These are phyloP conservation scores for Pseudogymnoascus sp. DNA, from an alignment of 2,329 filamentous ascomycete species.

Conservation along the genomic window DNA sequence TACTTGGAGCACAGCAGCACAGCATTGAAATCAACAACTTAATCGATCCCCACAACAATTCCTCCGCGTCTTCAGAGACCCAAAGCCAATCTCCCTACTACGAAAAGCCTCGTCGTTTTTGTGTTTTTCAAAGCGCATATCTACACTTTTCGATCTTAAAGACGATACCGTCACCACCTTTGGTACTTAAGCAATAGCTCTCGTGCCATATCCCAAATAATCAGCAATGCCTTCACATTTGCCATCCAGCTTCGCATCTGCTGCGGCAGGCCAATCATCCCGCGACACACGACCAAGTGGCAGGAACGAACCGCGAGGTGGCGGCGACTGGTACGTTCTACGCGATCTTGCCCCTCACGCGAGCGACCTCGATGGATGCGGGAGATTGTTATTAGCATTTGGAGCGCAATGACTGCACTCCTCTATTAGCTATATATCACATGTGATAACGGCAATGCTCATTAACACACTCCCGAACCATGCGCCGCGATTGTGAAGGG, in stretches of 20 bases:
- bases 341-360: constrained; percentile 7
- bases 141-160: constrained; percentile 4
- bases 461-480: constrained; percentile 8
- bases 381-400: not conserved
- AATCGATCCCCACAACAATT: constrained; percentile 6
- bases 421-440: not conserved
- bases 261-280: constrained; percentile 66
- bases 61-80: constrained; percentile 1
- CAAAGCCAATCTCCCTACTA: not conserved
- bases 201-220: not conserved
- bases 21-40: constrained; percentile 9
- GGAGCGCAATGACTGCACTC: not conserved
- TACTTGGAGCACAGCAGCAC: constrained; percentile 7
- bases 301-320: constrained; percentile 50
- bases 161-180: constrained; percentile 9
- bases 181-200: constrained; percentile 5
- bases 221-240: constrained; percentile 61
- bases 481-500: not conserved
- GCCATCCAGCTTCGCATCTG: constrained; percentile 77
- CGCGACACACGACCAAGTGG: constrained; percentile 51
- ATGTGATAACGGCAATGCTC: not conserved
- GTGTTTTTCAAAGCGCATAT: constrained; percentile 5
- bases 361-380: not conserved
- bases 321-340: constrained; percentile 66
- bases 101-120: constrained; percentile 3